phyloP scores from a whole-genome alignment of 495 filamentous ascomycete species.

The Lentithecium fluviatile region DNA sequence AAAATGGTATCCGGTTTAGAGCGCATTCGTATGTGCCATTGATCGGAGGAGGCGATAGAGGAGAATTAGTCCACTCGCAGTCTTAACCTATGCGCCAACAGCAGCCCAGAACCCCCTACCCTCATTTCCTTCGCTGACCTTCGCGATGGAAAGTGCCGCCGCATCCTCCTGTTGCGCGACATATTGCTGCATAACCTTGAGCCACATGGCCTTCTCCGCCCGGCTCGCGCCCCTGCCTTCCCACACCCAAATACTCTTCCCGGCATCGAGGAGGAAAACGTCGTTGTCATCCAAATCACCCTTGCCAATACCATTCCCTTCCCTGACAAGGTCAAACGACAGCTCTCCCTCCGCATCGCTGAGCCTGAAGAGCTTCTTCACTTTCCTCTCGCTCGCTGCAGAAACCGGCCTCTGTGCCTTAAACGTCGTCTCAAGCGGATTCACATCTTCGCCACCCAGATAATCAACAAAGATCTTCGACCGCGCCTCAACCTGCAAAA shows the following conservation, averaged over 20 bases:
- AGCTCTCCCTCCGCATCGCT: constrained; percentile 56
- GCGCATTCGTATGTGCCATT: no score
- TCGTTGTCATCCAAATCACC: constrained; percentile 55
- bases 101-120: constrained; percentile 19
- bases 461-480: constrained; percentile 53
- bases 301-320: constrained; percentile 44
- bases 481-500: constrained; percentile 57
- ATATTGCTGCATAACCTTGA: constrained; percentile 57
- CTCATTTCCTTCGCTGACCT: constrained; percentile 18
- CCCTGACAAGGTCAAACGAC: constrained; percentile 55
- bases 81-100: constrained; percentile 9
- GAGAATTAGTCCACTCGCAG: no score
- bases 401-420: constrained; percentile 46
- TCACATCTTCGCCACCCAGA: constrained; percentile 52
- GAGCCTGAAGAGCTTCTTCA: constrained; percentile 54
- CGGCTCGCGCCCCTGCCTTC: constrained; percentile 55
- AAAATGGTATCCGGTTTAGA: no score
- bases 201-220: constrained; percentile 56
- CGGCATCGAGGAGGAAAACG: constrained; percentile 58
- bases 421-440: constrained; percentile 34
- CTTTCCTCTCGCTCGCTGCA: constrained; percentile 19
- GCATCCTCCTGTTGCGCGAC: constrained; percentile 49
- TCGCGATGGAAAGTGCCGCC: background rate
- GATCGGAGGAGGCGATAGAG: no score
- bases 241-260: constrained; percentile 59